phyloP scores from a whole-genome alignment of 2,329 filamentous ascomycete genomes.

The Lecanicillium sp. region DNA sequence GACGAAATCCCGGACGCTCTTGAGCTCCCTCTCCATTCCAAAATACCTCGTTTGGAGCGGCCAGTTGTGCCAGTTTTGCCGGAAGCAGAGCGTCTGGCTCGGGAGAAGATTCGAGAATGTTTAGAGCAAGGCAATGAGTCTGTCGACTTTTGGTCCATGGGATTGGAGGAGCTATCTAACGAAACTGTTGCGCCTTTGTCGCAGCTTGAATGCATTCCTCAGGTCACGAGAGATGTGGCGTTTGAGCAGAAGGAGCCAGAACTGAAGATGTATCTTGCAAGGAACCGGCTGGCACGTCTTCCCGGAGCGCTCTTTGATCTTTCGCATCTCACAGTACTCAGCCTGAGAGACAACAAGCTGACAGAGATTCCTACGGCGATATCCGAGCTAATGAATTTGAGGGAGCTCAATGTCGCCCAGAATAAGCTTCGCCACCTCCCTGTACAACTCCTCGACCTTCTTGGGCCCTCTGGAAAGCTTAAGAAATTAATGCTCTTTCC shows the following conservation, averaged over 20 bases:
- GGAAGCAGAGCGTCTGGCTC: slow-evolving; percentile 34
- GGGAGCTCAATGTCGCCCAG: slow-evolving; percentile 56
- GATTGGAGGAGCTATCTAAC: slow-evolving; percentile 45
- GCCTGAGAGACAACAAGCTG: slow-evolving; percentile 55
- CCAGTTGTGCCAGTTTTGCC: slow-evolving; percentile 22
- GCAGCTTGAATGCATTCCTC: slow-evolving; percentile 44
- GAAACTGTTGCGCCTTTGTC: slow-evolving; percentile 48
- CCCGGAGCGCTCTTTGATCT: slow-evolving; percentile 55
- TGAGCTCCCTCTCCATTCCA: slow-evolving; percentile 22
- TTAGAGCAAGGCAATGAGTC: slow-evolving; percentile 50
- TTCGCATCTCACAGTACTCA: slow-evolving; percentile 54
- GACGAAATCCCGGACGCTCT: slow-evolving; percentile 28
- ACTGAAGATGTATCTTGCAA: slow-evolving; percentile 53
- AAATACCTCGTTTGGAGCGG: slow-evolving; percentile 28
- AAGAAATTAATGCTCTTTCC: slow-evolving; percentile 47
- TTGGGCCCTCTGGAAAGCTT: slow-evolving; percentile 38
- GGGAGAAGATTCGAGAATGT: slow-evolving; percentile 39
- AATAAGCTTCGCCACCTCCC: slow-evolving; percentile 55
- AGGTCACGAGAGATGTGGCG: slow-evolving; percentile 45
- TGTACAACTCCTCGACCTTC: slow-evolving; percentile 50
- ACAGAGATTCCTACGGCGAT: slow-evolving; percentile 53
- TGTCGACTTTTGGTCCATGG: slow-evolving; percentile 53
- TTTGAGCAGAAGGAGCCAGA: slow-evolving; percentile 51
- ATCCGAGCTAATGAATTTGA: slow-evolving; percentile 46
- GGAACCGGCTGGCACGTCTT: slow-evolving; percentile 47